Evolutionary conservation across 306 rosid species (phyloP), one percentile per base, ranked within the genome.

Genomic region (Trifolium subterraneum): DNA sequence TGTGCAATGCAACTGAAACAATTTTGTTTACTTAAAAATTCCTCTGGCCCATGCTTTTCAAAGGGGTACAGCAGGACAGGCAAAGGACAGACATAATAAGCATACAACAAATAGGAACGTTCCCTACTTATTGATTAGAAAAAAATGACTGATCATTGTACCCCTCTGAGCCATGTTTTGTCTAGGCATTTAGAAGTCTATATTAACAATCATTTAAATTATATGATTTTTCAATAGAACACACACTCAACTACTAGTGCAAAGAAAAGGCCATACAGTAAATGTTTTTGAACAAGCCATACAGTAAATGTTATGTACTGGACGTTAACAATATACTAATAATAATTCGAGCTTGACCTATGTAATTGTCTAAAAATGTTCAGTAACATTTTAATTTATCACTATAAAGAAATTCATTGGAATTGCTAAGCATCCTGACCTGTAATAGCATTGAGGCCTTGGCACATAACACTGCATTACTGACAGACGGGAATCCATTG

Each of bases 401-500:
- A 64, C 19, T 78, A 36, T 13, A 20, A 23, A 50, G n/a, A 70
- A 63, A 65, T 42, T 20, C 33, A 38, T 35, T 44, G 42, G 68
- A 66, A 56, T 44, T 72, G 68, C 11, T 12, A 38, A 75, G 80
- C 55, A 75, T 61, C 75, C 85, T 78, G 35, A 93, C 98, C 98
- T 93, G 98, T 84, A 93, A 84, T 61, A 93, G 87, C 98, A 93
- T 93, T 0, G 98, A 93, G 10, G 98, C 98, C 90, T 90, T 91
- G 55, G 98, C 98, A 89, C 98, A 93, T 68, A 93, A 81, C 52
- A 93, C 97, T 8, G 97, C 86, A 80, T 91, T 91, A 71, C 96
- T 93, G 80, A 93, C 96, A 79, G 96, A 85, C 16, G 97, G 93
- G 73, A 88, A 93, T 44, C 92, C 98, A 72, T 84, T 89, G 44